Evolutionary conservation across 164 flowering plant species (phyloP), one percentile per base, ranked within the genome.

Genomic region (Tetrastigma voinierianum): DNA sequence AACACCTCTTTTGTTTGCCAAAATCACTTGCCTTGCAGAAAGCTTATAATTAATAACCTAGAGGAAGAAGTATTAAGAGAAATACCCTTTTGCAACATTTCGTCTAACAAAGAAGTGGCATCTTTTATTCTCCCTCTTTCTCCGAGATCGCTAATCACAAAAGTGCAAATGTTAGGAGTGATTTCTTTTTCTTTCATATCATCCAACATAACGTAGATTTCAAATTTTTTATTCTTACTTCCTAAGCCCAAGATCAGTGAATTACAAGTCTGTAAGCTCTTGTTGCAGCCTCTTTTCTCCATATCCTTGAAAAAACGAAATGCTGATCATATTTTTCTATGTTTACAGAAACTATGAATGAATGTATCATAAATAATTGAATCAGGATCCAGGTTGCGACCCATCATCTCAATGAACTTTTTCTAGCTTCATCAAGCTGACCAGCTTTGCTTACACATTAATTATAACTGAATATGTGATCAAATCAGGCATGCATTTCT

Each of bases 301-400:
- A 95, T 95, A 76, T 92, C 97, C 69, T 86, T 84, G 18, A 95
- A 83, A 77, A 95, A 97, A 51, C 87, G 86, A 74, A 90, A 86
- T 32, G 97, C 99, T 25, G 93, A 82, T 57, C 96, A 87, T 47
- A 89, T 44, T 67, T 88, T 95, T 47, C 96, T 94, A 23, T 81
- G 76, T 72, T 86, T 86, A 71, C 95, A 89, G 72, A 78, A 89
- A 51, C 65, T 74, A 70, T 77, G 69, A 56, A 95, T 78, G 59
- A 95, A 90, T 57, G 67, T 83, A 70, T 95, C 72, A 70, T 85
- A 95, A 14, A 89, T 49, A 53, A 70, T 61, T 32, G 94, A 73
- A 86, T 92, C 97, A 56, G 97, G 97, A 21, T 43, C 72, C 53
- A 92, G 44, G 51, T 83, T 82, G 77, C 80, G 88, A 62, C 78